A percentile compares a stretch with the other conserved stretches of the same genome.
phyloP scores from a whole-genome alignment of 768 basidiomycete genomes.

The Tulasnella sp. region DNA sequence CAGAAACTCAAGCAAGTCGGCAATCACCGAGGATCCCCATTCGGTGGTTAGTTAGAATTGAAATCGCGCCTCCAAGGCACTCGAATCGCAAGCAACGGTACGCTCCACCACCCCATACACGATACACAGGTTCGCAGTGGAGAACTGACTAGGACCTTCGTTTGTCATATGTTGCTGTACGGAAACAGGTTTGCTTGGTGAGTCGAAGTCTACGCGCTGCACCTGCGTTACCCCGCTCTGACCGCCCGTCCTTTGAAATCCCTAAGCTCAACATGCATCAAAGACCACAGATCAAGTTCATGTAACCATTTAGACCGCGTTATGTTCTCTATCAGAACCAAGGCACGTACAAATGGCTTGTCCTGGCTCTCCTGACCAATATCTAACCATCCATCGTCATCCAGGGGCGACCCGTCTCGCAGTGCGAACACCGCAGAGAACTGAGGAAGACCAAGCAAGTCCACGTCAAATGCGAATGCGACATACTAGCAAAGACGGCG shows the following conservation, averaged over 20 bases:
- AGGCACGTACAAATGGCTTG: not conserved
- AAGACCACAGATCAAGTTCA: slow-evolving; percentile 85
- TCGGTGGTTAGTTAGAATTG: no score
- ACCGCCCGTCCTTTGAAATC: not conserved
- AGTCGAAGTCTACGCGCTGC: not conserved
- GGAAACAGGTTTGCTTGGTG: slow-evolving; percentile 15
- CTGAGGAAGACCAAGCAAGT: slow-evolving; percentile 70
- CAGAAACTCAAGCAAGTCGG: no score
- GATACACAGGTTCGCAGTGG: not conserved
- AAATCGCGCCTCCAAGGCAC: no score
- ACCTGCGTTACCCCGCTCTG: not conserved
- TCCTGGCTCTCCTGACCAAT: not conserved
- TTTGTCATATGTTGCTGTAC: not conserved
- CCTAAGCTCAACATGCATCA: slow-evolving; percentile 81
- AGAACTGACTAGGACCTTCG: not conserved
- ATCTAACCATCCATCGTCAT: not conserved
- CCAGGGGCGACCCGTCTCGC: slow-evolving; percentile 80
- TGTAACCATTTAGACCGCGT: slow-evolving; percentile 83
- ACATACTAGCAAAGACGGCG: slow-evolving; percentile 20
- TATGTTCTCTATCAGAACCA: slow-evolving; percentile 89
- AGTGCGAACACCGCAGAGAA: slow-evolving; percentile 78
- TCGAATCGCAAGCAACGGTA: not conserved
- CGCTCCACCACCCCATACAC: not conserved
- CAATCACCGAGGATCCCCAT: no score
- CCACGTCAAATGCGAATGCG: slow-evolving; percentile 76